Conservation (phyloP, 2,329 filamentous ascomycete species). For the Aspergillus arachidicola region DNA sequence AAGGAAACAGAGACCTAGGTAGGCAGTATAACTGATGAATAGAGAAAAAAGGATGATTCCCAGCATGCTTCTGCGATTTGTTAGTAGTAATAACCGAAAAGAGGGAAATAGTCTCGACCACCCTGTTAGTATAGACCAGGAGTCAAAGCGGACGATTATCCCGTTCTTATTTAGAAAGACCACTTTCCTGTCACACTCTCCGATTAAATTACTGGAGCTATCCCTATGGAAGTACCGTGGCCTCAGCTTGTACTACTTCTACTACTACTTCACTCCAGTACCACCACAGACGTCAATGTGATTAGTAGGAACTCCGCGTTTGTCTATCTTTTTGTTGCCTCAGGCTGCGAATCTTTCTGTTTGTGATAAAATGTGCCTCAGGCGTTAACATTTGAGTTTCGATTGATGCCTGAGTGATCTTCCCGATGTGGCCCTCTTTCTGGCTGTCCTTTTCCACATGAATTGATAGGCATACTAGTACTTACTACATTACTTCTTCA, state of each 20-base stretch:
- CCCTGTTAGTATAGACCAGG: neutral
- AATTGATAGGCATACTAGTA: neutral
- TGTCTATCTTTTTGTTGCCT: neutral
- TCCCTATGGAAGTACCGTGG: no score
- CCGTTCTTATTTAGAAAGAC: neutral
- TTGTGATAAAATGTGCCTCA: neutral
- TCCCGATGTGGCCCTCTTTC: neutral
- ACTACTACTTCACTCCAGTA: neutral
- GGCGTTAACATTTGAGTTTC: neutral
- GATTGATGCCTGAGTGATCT: neutral
- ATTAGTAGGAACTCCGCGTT: neutral
- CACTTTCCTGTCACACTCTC: neutral
- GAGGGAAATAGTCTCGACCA: neutral
- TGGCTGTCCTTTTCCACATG: neutral
- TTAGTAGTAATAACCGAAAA: neutral
- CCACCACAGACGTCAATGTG: neutral
- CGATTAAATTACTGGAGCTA: no score
- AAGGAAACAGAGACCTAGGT: neutral
- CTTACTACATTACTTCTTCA: neutral
- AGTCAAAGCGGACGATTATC: neutral
- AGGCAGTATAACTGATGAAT: neutral
- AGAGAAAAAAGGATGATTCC: neutral
- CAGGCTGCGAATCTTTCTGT: neutral
- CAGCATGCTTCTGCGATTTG: neutral
- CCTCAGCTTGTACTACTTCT: neutral